Percentiles rank a stretch among this genome's conserved stretches.
These are phyloP conservation scores for Aspergillus ibericus DNA, from an alignment of 2,329 filamentous ascomycete species.

Conservation along the genomic window DNA sequence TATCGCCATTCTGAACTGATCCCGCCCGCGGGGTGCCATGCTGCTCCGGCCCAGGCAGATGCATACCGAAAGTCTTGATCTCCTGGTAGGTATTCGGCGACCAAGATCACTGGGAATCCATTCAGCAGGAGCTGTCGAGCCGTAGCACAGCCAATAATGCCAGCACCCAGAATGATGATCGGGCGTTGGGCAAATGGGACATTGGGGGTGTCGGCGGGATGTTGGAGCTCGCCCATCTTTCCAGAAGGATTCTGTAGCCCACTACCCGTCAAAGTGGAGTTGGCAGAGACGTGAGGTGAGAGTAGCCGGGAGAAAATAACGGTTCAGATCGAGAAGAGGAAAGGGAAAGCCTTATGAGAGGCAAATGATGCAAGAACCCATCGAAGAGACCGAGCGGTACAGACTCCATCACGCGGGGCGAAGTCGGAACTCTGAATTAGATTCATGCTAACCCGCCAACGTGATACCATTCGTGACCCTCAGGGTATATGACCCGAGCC, in stretches of 20 bases:
- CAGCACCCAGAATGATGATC: constrained; percentile 39
- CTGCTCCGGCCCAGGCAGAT: constrained; percentile 42
- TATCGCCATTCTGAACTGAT: constrained; percentile 37
- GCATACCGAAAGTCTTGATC: constrained; percentile 39
- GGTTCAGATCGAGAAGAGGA: not conserved
- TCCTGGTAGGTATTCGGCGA: constrained; percentile 40
- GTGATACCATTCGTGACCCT: not conserved
- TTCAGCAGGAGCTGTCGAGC: constrained; percentile 36
- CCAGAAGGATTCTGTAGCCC: not conserved
- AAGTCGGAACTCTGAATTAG: not conserved
- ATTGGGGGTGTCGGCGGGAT: constrained; percentile 21
- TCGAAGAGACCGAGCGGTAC: not conserved
- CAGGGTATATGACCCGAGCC: not conserved
- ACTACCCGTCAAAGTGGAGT: not conserved
- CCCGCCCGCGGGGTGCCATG: constrained; percentile 41
- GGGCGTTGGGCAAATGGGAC: constrained; percentile 36
- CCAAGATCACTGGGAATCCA: constrained; percentile 37
- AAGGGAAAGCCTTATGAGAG: not conserved
- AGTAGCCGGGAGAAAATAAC: not conserved
- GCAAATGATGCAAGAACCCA: not conserved
- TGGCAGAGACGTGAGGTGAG: not conserved
- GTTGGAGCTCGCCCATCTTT: constrained; percentile 22
- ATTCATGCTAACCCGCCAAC: not conserved
- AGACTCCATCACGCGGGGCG: not conserved
- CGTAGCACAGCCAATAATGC: constrained; percentile 42